Percentiles rank a stretch among this genome's conserved stretches.
phyloP scores from a whole-genome alignment of 805 yeast species.

The Nakazawaea laoshanensis region DNA sequence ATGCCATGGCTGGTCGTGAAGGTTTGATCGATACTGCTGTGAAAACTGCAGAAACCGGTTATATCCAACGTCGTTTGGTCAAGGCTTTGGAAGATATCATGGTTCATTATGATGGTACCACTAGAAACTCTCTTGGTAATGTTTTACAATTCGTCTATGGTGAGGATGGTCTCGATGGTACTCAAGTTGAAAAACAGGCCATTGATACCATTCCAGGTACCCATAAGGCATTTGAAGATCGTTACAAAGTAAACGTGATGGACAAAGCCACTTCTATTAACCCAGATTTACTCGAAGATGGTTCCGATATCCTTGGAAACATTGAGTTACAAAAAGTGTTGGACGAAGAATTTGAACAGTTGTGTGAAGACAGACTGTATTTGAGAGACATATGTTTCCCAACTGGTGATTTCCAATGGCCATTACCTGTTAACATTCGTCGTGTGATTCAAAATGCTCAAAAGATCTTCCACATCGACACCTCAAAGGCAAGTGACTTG shows the following conservation, averaged over 20 bases:
- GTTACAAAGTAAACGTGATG: constrained; percentile 83
- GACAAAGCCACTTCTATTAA: constrained; percentile 55
- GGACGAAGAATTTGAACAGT: constrained; percentile 79
- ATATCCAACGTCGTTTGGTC: constrained; percentile 95
- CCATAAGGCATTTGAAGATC: constrained; percentile 69
- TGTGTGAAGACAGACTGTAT: constrained; percentile 66
- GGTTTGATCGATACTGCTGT: constrained; percentile 99
- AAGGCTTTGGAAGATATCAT: constrained; percentile 95
- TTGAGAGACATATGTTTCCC: constrained; percentile 76
- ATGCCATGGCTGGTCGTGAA: constrained; percentile 99
- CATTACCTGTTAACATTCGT: constrained; percentile 92
- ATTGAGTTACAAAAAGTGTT: constrained; percentile 69
- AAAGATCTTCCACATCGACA: constrained; percentile 91
- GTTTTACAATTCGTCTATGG: constrained; percentile 94
- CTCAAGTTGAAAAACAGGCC: constrained; percentile 94
- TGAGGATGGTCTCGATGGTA: constrained; percentile 98
- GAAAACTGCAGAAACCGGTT: constrained; percentile 98
- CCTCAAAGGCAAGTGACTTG: constrained; percentile 83
- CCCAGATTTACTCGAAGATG: constrained; percentile 76
- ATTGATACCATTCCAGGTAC: constrained; percentile 95
- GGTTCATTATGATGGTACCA: constrained; percentile 98
- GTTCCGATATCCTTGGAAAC: constrained; percentile 86
- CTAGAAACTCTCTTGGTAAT: constrained; percentile 95
- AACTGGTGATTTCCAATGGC: constrained; percentile 96
- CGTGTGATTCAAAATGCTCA: constrained; percentile 96